Base-by-base conservation (phyloP, 2,329 filamentous ascomycete genomes). In the Monosporascus sp. region DNA sequence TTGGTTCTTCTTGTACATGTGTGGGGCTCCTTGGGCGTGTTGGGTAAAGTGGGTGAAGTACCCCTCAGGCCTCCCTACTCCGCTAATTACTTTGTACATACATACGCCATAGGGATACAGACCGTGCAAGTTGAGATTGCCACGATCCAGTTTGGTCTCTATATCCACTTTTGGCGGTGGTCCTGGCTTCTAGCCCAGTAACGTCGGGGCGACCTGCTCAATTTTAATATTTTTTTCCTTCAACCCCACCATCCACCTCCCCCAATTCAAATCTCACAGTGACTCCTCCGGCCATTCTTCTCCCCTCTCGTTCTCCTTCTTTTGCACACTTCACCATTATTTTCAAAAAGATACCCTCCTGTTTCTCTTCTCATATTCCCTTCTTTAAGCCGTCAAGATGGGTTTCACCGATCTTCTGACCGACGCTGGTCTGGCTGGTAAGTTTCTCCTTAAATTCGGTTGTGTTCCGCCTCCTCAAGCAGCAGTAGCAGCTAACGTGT, bases 361-460 rank as follows among this genome's bases (percentile, higher is more conserved):
- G 52, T 57, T 51, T 52, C 54, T 55, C 54, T 57, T 47, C 55
- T 51, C 50, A 56, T 47, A 52, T 49, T 53, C 53, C 56, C 50
- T 49, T 61, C 54, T 55, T 56, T 49, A 51, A 55, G 44, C 58
- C 54, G 57, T 57, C 61, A 79, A 64, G 61, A 85, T 85, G 81
- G 81, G 81, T 69, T 84, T 84, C 76, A 75, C 75, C 68, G 80
- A 84, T 71, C 74, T 85, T 61, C 69, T 80, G 63, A 76, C 76
- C 69, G 80, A 82, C 59, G 73, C 78, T 66, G 81, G 81, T 63
- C 70, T 81, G 58, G 73, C 77, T 62, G 64, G 77, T 80, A 73
- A 59, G 76, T 74, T 56, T 53, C 51, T 41, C 54, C 49, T 50
- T 36, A 31, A 54, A 34, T 50, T 51, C 49, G 49, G 49, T 38